These are phyloP conservation scores for Rhodotorula taiwanensis DNA, from an alignment of 768 basidiomycete genomes.

Conservation along the genomic window DNA sequence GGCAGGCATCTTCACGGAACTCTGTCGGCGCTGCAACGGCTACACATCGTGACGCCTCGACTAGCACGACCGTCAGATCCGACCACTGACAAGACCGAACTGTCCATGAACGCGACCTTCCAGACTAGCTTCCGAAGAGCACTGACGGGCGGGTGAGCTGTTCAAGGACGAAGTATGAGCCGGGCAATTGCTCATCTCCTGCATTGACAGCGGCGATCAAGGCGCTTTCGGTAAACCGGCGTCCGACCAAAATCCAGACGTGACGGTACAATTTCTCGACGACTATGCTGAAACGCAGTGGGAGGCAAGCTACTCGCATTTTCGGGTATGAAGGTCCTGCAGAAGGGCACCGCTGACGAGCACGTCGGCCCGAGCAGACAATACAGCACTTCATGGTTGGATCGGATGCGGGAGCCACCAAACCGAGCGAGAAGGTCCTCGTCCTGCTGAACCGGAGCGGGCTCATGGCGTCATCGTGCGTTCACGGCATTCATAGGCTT, in stretches of 20 bases:
- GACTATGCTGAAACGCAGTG: constrained; percentile 76
- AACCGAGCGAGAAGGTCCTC: constrained; percentile 75
- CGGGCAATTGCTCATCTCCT: too few relatives aligned
- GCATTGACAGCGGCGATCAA: constrained; percentile 33
- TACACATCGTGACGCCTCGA: constrained; percentile 59
- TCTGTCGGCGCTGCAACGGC: constrained; percentile 39
- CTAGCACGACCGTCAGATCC: neutral
- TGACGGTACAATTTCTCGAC: constrained; percentile 59
- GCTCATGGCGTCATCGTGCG: constrained; percentile 75
- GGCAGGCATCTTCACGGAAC: constrained; percentile 50
- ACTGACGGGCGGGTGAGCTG: constrained; percentile 71
- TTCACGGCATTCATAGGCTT: too few relatives aligned
- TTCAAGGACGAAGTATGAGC: too few relatives aligned
- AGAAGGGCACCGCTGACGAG: neutral
- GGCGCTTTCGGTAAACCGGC: constrained; percentile 66
- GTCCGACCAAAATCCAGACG: constrained; percentile 50
- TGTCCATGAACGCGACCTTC: constrained; percentile 62
- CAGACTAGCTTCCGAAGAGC: constrained; percentile 73
- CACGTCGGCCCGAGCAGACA: constrained; percentile 52
- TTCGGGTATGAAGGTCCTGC: too few relatives aligned
- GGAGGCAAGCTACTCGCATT: too few relatives aligned
- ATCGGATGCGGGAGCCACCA: constrained; percentile 63
- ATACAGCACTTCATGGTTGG: constrained; percentile 98
- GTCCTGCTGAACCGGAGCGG: constrained; percentile 75
- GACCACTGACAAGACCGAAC: constrained; percentile 4